These are phyloP conservation scores for Betula pendula DNA, from an alignment of 306 rosid species.

Conservation along the genomic window DNA sequence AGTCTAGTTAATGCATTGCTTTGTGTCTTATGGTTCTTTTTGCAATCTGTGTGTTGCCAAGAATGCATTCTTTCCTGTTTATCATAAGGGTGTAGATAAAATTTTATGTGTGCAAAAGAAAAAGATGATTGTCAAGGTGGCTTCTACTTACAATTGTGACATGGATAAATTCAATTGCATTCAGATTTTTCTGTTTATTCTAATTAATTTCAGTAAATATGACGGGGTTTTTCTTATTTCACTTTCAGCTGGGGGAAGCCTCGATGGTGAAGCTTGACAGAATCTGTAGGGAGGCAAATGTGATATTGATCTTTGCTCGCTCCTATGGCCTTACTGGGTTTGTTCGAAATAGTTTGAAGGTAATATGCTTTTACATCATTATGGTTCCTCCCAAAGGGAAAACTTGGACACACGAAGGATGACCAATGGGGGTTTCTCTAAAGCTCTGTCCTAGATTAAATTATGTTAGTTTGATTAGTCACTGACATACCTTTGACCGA, in stretches of 20 bases:
- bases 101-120: not conserved
- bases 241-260: slow-evolving; percentile 75
- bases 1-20: not conserved
- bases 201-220: slow-evolving; percentile 22
- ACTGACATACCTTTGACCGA: slow-evolving; percentile 5
- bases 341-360: slow-evolving; percentile 92
- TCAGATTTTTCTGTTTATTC: not conserved
- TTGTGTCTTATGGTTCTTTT: not conserved
- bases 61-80: not conserved
- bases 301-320: slow-evolving; percentile 81
- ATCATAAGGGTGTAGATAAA: not conserved
- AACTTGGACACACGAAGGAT: not conserved
- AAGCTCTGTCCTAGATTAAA: not conserved
- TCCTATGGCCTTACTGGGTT: slow-evolving; percentile 95
- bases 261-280: slow-evolving; percentile 87
- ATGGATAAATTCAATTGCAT: not conserved
- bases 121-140: not conserved
- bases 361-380: slow-evolving; percentile 25
- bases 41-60: not conserved
- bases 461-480: slow-evolving; percentile 12
- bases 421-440: not conserved
- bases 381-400: not conserved
- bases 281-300: slow-evolving; percentile 84
- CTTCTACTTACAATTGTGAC: not conserved
- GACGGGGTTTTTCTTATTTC: slow-evolving; percentile 27